A percentile compares a stretch with the other conserved stretches of the same genome.
phyloP scores from a whole-genome alignment of 371 early-diverging fungal species.

The Mucor velutinosus region DNA sequence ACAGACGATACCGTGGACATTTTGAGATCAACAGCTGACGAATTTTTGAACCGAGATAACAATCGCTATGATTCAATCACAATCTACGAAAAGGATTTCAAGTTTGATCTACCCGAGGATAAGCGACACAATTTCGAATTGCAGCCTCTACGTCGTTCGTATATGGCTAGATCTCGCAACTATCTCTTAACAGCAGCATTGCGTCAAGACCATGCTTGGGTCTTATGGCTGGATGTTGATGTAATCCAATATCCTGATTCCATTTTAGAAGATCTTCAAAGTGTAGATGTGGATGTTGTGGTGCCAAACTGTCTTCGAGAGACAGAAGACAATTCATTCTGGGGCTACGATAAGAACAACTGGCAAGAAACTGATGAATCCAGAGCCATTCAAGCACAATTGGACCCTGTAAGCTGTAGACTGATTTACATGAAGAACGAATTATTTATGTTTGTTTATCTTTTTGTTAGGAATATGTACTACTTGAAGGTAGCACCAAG shows the following conservation, averaged over 20 bases:
- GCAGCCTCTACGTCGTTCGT: constrained; percentile 56
- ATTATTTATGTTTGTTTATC: constrained; percentile 3
- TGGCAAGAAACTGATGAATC: constrained; percentile 66
- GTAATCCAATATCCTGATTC: constrained; percentile 59
- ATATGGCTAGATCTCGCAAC: constrained; percentile 64
- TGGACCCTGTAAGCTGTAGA: constrained; percentile 45
- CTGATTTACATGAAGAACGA: background rate
- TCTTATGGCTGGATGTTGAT: constrained; percentile 71
- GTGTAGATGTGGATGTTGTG: constrained; percentile 64
- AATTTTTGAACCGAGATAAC: constrained; percentile 26
- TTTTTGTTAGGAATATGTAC: constrained; percentile 35
- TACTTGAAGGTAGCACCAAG: constrained; percentile 35
- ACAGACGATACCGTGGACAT: constrained; percentile 53
- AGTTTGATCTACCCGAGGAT: constrained; percentile 47
- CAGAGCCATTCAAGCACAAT: constrained; percentile 48
- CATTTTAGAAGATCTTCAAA: constrained; percentile 59
- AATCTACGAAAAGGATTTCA: constrained; percentile 57
- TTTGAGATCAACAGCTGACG: constrained; percentile 32
- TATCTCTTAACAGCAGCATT: constrained; percentile 57
- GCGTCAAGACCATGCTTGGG: constrained; percentile 61
- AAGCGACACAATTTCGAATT: constrained; percentile 54
- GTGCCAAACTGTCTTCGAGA: constrained; percentile 62
- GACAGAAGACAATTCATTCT: constrained; percentile 39
- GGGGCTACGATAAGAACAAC: constrained; percentile 67
- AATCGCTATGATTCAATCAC: constrained; percentile 52